A percentile compares a stretch with the other conserved stretches of the same genome.
Evolutionary conservation across 192 early-diverging fungal species (phyloP).

Genomic region (Podila clonocystis): DNA sequence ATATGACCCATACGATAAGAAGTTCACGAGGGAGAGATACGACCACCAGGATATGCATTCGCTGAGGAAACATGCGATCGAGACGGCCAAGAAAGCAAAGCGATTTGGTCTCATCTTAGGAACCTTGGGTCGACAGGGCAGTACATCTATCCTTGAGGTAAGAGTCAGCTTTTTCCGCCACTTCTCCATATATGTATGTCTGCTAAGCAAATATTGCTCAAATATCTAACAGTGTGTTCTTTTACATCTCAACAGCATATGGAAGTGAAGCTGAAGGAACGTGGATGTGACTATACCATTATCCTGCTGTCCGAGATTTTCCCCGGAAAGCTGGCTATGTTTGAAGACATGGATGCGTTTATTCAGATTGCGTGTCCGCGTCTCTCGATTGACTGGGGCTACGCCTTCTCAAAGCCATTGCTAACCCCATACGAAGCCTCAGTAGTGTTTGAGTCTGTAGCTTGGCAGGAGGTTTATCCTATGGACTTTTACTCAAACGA

Average conservation of each 20-base stretch:
- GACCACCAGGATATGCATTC: constrained; percentile 93
- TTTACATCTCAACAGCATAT: constrained; percentile 61
- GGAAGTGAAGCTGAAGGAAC: constrained; percentile 69
- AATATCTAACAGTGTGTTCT: background rate
- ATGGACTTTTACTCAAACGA: constrained; percentile 99
- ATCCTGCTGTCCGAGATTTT: constrained; percentile 96
- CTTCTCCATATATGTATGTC: background rate
- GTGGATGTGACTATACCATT: constrained; percentile 69
- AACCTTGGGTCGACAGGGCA: constrained; percentile 96
- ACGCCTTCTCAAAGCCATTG: constrained; percentile 91
- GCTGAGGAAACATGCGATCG: constrained; percentile 87
- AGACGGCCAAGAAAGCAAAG: constrained; percentile 73
- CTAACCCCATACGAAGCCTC: constrained; percentile 96
- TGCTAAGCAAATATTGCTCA: background rate
- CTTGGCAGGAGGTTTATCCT: constrained; percentile 91
- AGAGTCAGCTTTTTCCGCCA: background rate
- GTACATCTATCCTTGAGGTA: constrained; percentile 88
- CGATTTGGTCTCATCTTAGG: constrained; percentile 93
- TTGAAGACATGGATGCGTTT: constrained; percentile 87
- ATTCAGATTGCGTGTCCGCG: constrained; percentile 97
- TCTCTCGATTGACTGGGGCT: constrained; percentile 99
- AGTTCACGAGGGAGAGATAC: constrained; percentile 93
- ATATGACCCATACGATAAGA: constrained; percentile 95
- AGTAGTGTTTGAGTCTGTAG: constrained; percentile 80
- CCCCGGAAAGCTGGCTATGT: constrained; percentile 90